Conservation (phyloP, 2,329 filamentous ascomycete species). For the Colletotrichum sp. region DNA sequence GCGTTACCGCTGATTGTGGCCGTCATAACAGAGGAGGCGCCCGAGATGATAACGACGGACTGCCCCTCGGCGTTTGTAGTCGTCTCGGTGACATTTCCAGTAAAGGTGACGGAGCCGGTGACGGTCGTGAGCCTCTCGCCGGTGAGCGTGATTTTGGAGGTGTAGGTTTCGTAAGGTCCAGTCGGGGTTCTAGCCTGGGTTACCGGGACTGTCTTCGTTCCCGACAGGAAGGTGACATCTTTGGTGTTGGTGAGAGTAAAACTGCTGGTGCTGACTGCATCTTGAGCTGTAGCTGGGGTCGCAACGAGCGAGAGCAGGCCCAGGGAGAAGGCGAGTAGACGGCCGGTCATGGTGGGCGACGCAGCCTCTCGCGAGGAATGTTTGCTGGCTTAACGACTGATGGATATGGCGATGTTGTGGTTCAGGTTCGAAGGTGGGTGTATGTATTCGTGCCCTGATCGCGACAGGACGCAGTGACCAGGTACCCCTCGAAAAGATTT, state of each 20-base stretch:
- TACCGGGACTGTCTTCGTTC: conserved; percentile 24
- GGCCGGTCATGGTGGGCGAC: conserved; percentile 7
- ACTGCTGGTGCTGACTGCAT: neutral
- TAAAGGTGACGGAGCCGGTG: conserved; percentile 37
- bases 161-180: conserved; percentile 49
- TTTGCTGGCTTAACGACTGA: neutral
- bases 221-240: conserved; percentile 16
- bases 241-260: conserved; percentile 16
- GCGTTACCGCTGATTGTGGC: conserved; percentile 45
- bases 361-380: conserved; percentile 1
- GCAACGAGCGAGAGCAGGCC: conserved; percentile 1
- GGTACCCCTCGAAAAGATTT: neutral
- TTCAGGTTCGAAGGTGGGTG: neutral
- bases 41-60: conserved; percentile 51
- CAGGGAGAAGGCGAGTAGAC: neutral
- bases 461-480: neutral
- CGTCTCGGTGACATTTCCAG: conserved; percentile 33
- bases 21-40: conserved; percentile 44
- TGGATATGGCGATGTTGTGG: neutral
- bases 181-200: conserved; percentile 45
- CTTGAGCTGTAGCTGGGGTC: neutral
- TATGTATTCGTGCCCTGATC: conserved; percentile 1
- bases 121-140: conserved; percentile 25
- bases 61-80: conserved; percentile 32
- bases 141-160: conserved; percentile 47